Base-by-base conservation (phyloP, 1,139 yeast genomes). In the Pichia inconspicua region DNA sequence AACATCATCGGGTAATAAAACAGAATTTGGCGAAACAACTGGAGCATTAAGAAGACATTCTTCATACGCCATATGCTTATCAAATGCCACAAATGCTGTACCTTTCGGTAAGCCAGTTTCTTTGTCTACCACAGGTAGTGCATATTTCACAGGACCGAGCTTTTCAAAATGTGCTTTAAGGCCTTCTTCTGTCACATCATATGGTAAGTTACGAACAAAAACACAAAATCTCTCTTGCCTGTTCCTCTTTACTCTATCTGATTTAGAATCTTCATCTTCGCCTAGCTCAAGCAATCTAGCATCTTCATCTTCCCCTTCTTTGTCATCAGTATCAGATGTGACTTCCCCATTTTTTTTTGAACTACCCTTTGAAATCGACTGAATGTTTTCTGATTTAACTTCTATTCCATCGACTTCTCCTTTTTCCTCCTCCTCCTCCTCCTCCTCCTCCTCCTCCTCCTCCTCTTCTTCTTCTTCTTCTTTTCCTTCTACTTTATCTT, bases 31-130 rank as follows among this genome's bases (percentile, higher is more conserved):
- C 11, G 82, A 78, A n/a, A 79, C 74, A 32, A 78, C 74, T 34
- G 97, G 97, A 0, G 97, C 96, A 58, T 80, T 75, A 5, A 73
- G 73, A 40, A 90, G 66, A 68, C 97, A 92, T 47, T 75, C 74
- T 32, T 74, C 72, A 59, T 80, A 86, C 3, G 86, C 78, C 5
- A 74, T 79, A 52, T 78, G 79, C 34, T 74, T 71, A 47, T 64
- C 66, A 63, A 92, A 92, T 0, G 96, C 96, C 41, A 92, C 96
- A 64, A 92, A 92, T 0, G 97, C 99, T 1, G 96, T 84, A 49
- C 99, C 99, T 64, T 76, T 86, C 11, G 98, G 89, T 51, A 87
- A 71, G 5, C 95, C 95, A 2, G 96, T 82, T 49, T 74, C 83
- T 61, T 75, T 84, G 63, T 94, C 99, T 56, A 83, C 74, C 11